Evolutionary conservation across 2,329 filamentous ascomycete species (phyloP), one percentile per base, ranked within the genome.

Genomic region (Raffaelea albimanens): DNA sequence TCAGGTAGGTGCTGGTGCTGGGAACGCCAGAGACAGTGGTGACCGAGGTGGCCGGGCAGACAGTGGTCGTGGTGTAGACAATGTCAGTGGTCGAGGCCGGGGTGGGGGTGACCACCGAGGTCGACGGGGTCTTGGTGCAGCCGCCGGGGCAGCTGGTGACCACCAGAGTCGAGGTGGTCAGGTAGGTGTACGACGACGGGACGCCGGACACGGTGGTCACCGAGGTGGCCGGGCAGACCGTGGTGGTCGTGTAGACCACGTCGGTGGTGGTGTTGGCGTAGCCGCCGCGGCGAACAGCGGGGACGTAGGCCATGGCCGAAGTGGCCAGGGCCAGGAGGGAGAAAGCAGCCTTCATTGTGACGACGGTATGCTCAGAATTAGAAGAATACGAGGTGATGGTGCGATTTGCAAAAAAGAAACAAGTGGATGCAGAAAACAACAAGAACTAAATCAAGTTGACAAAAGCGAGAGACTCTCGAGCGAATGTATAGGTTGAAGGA

Each of bases 141-240:
- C 61, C 63, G 14, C 47, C 47, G 9, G 63, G 55, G 52, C 67
- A 69, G 41, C 61, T 59, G 2, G 67, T 70, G 33, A 71, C 61
- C 10, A 62, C 63, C 21, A 71, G 57, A 14, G 68, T 71, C 4
- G 70, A 71, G 14, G 67, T 71, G 14, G 67, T 68, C 50, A 11
- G 19, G 19, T n/a, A 58, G 5, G 70, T 73, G 40, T 66, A 61
- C 18, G 61, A 61, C 46, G 70, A 67, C 19, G 70, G 72, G 20
- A 61, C 62, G 59, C 67, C 67, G 34, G 59, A 55, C 14, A 57
- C 68, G 48, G 65, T 56, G 13, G 70, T 73, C 34, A 38, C 34
- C 31, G 63, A 60, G 10, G 68, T 71, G 50, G 69, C 61, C 11
- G 71, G 70, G 46, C 46, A 48, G 23, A 44, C 29, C 10, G 33